These are phyloP conservation scores for Dictyostelium intermedium DNA, from an alignment of 78 protist species.

Conservation along the genomic window DNA sequence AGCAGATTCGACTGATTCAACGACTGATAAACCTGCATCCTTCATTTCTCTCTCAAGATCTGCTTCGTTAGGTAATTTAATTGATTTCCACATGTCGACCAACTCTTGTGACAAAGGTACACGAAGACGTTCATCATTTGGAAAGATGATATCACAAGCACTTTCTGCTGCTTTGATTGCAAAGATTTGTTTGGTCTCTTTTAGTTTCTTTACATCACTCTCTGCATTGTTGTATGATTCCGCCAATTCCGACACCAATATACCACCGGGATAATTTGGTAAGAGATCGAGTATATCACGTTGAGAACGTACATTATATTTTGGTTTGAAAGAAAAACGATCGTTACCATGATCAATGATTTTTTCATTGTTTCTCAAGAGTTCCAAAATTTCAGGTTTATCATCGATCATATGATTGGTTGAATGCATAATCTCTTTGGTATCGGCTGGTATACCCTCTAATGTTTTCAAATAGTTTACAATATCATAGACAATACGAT, in stretches of 20 bases:
- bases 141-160: constrained; percentile 22
- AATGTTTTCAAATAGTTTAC: constrained; percentile 8
- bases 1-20: constrained; percentile 31
- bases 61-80: constrained; percentile 44
- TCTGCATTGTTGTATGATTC: constrained; percentile 36
- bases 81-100: constrained; percentile 32
- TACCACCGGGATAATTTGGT: neutral
- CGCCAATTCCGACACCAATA: constrained; percentile 1
- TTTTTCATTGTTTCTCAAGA: constrained; percentile 9
- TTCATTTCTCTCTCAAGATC: constrained; percentile 53
- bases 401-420: constrained; percentile 3
- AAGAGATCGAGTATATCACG: constrained; percentile 38
- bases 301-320: neutral
- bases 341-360: neutral
- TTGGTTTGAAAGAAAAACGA: constrained; percentile 27
- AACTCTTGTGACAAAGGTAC: constrained; percentile 6
- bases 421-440: neutral
- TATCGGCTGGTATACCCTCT: constrained; percentile 11
- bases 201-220: constrained; percentile 35
- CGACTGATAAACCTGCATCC: constrained; percentile 41
- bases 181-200: constrained; percentile 35
- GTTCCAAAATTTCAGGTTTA: constrained; percentile 12
- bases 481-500: constrained; percentile 33
- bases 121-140: constrained; percentile 46
- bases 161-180: neutral